A percentile compares a stretch with the other conserved stretches of the same genome.
phyloP scores from a whole-genome alignment of 306 rosid genomes.

The Vigna trinervia region DNA sequence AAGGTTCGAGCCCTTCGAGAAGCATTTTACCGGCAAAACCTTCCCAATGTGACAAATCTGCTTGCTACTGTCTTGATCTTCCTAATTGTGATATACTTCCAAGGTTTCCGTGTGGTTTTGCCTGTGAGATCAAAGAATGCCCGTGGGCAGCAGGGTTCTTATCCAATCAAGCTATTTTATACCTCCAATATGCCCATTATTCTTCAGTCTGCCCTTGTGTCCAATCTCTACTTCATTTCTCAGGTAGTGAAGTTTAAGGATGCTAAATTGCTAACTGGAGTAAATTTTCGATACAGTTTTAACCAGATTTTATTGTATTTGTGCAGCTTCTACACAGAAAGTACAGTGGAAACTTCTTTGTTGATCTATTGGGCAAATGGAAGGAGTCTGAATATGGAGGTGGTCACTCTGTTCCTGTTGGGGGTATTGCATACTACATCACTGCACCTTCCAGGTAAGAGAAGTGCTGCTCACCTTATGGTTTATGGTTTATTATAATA shows the following conservation, averaged over 20 bases:
- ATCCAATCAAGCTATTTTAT: conserved; percentile 66
- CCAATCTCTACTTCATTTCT: conserved; percentile 61
- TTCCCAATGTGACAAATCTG: conserved; percentile 63
- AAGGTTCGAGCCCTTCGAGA: conserved; percentile 66
- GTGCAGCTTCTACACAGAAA: conserved; percentile 63
- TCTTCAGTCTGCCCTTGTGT: conserved; percentile 67
- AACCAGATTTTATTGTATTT: neutral
- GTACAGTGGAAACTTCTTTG: conserved; percentile 67
- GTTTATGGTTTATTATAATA: neutral
- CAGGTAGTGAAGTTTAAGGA: conserved; percentile 34
- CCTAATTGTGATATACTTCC: conserved; percentile 63
- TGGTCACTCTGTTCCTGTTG: conserved; percentile 66
- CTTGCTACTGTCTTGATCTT: conserved; percentile 66
- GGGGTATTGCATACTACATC: conserved; percentile 74
- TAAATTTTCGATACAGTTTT: neutral
- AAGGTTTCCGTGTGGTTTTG: conserved; percentile 65
- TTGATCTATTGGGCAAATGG: conserved; percentile 68
- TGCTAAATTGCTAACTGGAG: conserved; percentile 37
- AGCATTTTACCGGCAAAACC: conserved; percentile 69
- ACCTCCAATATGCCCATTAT: conserved; percentile 74
- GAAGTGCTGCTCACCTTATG: neutral
- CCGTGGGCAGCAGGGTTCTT: conserved; percentile 63
- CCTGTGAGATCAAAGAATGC: conserved; percentile 69
- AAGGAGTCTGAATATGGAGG: conserved; percentile 72
- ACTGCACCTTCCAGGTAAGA: conserved; percentile 70